phyloP scores from a whole-genome alignment of 257 asterid genomes.

The Datura wrightii region DNA sequence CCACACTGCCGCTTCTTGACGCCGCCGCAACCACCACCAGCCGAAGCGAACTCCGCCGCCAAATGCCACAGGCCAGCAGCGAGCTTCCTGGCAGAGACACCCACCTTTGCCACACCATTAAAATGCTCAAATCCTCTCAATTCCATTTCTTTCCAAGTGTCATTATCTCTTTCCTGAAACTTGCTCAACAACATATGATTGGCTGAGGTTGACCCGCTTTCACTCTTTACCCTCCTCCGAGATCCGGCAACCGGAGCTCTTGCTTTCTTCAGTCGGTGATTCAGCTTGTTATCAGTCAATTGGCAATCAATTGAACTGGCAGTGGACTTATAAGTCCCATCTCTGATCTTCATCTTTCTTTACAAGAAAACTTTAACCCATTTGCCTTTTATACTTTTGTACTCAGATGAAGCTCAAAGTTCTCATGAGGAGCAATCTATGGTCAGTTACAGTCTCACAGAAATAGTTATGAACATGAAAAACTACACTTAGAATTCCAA shows the following conservation, averaged over 20 bases:
- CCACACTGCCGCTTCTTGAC: conserved; percentile 36
- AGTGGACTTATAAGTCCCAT: background rate
- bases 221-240: conserved; percentile 39
- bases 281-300: conserved; percentile 24
- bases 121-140: conserved; percentile 29
- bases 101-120: conserved; percentile 31
- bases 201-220: conserved; percentile 36
- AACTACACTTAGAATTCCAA: background rate
- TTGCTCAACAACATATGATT: conserved; percentile 46
- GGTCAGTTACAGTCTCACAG: too few species aligned
- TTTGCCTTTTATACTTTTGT: background rate
- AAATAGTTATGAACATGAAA: background rate
- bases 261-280: conserved; percentile 26
- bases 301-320: conserved; percentile 3
- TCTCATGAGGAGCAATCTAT: too few species aligned
- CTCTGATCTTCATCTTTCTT: background rate
- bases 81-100: conserved; percentile 59
- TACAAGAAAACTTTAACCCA: background rate
- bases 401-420: background rate
- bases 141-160: conserved; percentile 27
- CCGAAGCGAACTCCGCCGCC: conserved; percentile 32
- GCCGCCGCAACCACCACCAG: conserved; percentile 33
- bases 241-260: conserved; percentile 1
- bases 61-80: conserved; percentile 64
- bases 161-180: background rate